phyloP scores from a whole-genome alignment of 2,329 filamentous ascomycete species.

The Ceratocystis papillata region DNA sequence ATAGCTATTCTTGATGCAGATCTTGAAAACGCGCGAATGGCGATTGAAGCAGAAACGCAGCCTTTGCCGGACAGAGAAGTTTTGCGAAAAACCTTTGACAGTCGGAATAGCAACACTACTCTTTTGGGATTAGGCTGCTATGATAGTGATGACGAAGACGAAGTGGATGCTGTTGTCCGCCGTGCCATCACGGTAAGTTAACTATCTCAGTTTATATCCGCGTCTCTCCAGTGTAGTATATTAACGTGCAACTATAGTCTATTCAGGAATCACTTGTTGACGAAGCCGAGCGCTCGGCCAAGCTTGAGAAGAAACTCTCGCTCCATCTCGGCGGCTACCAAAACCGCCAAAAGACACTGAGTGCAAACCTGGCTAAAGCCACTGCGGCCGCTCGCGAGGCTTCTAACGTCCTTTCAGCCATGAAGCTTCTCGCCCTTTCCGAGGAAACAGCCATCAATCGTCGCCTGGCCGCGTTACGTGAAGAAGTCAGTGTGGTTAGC shows the following conservation, averaged over 20 bases:
- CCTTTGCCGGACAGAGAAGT: constrained; percentile 39
- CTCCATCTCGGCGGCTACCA: constrained; percentile 85
- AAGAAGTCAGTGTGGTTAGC: constrained; percentile 73
- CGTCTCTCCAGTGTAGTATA: constrained; percentile 7
- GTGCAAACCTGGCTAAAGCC: constrained; percentile 67
- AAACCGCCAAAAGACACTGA: constrained; percentile 68
- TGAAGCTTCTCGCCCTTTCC: constrained; percentile 62
- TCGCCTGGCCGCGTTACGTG: constrained; percentile 62
- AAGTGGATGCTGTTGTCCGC: constrained; percentile 51
- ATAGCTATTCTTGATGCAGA: constrained; percentile 58
- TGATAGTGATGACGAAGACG: constrained; percentile 61
- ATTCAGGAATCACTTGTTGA: constrained; percentile 63
- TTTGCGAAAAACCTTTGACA: constrained; percentile 45
- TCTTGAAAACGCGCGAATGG: constrained; percentile 63
- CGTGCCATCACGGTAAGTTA: constrained; percentile 61
- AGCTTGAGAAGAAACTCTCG: constrained; percentile 85
- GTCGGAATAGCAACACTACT: constrained; percentile 43
- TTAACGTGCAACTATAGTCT: constrained; percentile 35
- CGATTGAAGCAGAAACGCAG: constrained; percentile 61
- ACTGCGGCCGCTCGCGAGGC: constrained; percentile 64
- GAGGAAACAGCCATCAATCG: constrained; percentile 67
- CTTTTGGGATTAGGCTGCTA: constrained; percentile 76
- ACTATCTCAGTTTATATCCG: neutral
- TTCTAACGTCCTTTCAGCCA: constrained; percentile 58
- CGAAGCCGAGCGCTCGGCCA: constrained; percentile 69